Percentiles rank a stretch among this genome's conserved stretches.
Conservation (phyloP, 2,329 filamentous ascomycete genomes). For the Fusarium torulosum region DNA sequence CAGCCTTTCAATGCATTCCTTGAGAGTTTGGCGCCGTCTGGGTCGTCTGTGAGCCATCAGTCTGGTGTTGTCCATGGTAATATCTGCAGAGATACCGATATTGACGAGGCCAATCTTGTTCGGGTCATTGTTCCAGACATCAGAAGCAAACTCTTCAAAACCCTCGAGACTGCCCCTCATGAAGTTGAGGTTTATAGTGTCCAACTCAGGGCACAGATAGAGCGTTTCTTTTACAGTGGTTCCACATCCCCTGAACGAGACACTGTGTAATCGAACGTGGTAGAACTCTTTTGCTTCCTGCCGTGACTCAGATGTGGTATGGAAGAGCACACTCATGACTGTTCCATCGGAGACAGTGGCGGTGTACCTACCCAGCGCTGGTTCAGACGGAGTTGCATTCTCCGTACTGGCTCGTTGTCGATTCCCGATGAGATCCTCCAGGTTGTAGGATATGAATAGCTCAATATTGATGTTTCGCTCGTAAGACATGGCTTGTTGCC, state of each 20-base stretch:
- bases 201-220: background rate
- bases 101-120: background rate
- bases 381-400: too few relatives aligned
- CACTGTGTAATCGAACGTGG: background rate
- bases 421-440: too few relatives aligned
- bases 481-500: background rate
- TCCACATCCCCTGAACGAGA: accelerated
- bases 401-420: background rate
- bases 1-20: background rate
- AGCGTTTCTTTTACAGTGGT: background rate
- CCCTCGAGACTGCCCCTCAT: accelerated
- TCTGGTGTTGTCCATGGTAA: background rate
- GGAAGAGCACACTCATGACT: background rate
- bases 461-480: background rate
- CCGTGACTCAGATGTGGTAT: background rate
- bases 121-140: background rate
- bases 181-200: background rate
- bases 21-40: background rate
- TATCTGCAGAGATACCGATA: background rate
- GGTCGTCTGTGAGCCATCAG: accelerated
- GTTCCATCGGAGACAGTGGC: background rate
- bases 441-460: background rate
- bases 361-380: too few relatives aligned
- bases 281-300: background rate
- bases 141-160: accelerated